Percentiles rank a stretch among this genome's conserved stretches.
Conservation (phyloP, 805 yeast species). For the Wickerhamomyces strasburgensis region DNA sequence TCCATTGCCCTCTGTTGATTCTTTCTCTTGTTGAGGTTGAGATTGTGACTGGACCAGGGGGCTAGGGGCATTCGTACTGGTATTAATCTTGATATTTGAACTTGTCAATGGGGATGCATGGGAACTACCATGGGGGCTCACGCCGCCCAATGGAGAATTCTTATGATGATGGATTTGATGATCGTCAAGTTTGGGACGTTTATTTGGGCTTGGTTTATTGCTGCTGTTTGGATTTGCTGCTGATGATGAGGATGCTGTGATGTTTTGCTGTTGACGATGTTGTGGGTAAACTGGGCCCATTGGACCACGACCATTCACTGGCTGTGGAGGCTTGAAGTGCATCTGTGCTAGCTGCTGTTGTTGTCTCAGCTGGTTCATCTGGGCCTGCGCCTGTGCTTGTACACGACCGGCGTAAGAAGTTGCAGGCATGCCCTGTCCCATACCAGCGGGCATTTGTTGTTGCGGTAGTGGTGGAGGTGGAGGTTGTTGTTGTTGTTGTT, state of each 20-base stretch:
- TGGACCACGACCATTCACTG: background rate
- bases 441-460: constrained; percentile 3
- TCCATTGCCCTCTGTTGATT: constrained; percentile 6
- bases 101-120: constrained; percentile 9
- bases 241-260: constrained; percentile 19
- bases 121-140: constrained; percentile 4
- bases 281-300: background rate
- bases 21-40: background rate
- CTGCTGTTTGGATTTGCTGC: constrained; percentile 15
- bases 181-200: constrained; percentile 19
- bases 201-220: constrained; percentile 16
- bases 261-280: background rate
- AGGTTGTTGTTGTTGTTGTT: constrained; percentile 16
- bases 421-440: constrained; percentile 13
- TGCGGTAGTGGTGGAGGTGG: constrained; percentile 9
- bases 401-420: constrained; percentile 25
- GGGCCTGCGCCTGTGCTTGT: constrained; percentile 40
- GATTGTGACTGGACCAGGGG: constrained; percentile 7
- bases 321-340: constrained; percentile 32
- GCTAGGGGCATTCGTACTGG: constrained; percentile 24
- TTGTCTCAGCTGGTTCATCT: constrained; percentile 46
- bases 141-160: constrained; percentile 12
- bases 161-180: constrained; percentile 2
- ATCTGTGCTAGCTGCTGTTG: constrained; percentile 27
- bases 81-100: constrained; percentile 7